Evolutionary conservation across 1,139 yeast genomes (phyloP), one percentile per base, ranked within the genome.

Genomic region (Suhomyces atakaporum): DNA sequence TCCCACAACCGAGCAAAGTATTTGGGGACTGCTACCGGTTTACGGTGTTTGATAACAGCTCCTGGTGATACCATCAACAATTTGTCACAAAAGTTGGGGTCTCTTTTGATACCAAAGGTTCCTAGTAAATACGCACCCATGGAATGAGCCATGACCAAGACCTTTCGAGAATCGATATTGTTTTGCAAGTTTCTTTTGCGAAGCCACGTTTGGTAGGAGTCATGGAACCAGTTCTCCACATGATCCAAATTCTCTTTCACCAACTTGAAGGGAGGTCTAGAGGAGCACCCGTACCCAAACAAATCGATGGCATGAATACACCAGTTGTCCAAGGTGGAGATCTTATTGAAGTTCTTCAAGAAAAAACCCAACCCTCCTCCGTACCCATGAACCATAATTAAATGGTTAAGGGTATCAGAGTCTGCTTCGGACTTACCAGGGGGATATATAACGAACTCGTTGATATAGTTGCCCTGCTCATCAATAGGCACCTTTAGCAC

Each of bases 341-440:
- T 49, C 1, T 56, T 63, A 35, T 75, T 78, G 36, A 79, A 71
- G 51, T 82, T 84, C 50, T 81, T 81, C 26, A 81, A 51, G 48
- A 69, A 84, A 47, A 84, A 80, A 0, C 94, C 92, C 11, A 83
- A 58, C 0, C 90, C 90, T 0, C 86, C 87, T 2, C 92, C 94
- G 50, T 84, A 84, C 0, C 94, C 94, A 58, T 84, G 94, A 5
- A 84, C 63, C 60, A 84, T 63, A 1, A 84, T 72, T 25, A 84
- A 59, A 58, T 84, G 90, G 40, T 79, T 75, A 44, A 65, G 49
- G 2, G 67, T 61, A 15, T 50, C 42, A 32, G 53, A 50, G 33
- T 50, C 54, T 18, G 53, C 45, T 7, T 59, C 56, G 3, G 64
- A 52, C 22, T 61, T 60, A 7, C 60, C 56, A 4, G 61, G 58